These are phyloP conservation scores for Zalerion maritima DNA, from an alignment of 495 filamentous ascomycete genomes.

Conservation along the genomic window DNA sequence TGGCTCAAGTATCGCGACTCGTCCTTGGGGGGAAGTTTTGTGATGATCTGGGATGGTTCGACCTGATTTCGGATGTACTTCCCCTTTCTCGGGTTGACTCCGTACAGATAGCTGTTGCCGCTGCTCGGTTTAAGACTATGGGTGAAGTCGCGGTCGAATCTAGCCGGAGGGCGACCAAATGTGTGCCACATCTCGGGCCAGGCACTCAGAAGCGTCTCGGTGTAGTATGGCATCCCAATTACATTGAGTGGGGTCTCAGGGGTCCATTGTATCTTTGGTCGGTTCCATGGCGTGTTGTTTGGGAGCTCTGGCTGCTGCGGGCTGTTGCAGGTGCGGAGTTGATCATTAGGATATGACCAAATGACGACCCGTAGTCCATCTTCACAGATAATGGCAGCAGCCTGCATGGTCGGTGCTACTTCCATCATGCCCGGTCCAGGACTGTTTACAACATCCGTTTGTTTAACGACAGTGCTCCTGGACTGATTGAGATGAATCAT, in stretches of 20 bases:
- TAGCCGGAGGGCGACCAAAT: slow-evolving; percentile 63
- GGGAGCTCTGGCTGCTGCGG: too few relatives aligned
- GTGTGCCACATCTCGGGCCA: slow-evolving; percentile 78
- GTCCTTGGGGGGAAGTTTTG: too few relatives aligned
- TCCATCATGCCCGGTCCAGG: slow-evolving; percentile 60
- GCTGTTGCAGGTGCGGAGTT: too few relatives aligned
- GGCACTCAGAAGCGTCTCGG: slow-evolving; percentile 70
- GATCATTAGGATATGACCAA: slow-evolving; percentile 48
- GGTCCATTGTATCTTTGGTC: slow-evolving; percentile 47
- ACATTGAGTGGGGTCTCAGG: slow-evolving; percentile 43
- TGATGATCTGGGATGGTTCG: too few relatives aligned
- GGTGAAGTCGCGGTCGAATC: slow-evolving; percentile 59
- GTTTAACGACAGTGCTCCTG: slow-evolving; percentile 76
- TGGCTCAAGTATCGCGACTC: too few relatives aligned
- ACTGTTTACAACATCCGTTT: slow-evolving; percentile 59
- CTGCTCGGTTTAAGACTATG: slow-evolving; percentile 51
- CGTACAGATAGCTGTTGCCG: slow-evolving; percentile 53
- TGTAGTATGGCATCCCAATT: slow-evolving; percentile 87
- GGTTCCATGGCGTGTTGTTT: neutral
- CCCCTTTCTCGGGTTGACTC: slow-evolving; percentile 68
- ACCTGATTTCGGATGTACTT: slow-evolving; percentile 63
- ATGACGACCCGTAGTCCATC: slow-evolving; percentile 62
- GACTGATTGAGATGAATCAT: slow-evolving; percentile 92
- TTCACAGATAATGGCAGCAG: slow-evolving; percentile 65
- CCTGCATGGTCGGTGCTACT: slow-evolving; percentile 81